Evolutionary conservation across 2,329 filamentous ascomycete genomes (phyloP), one percentile per base, ranked within the genome.

Genomic region (Colletotrichum magnum): DNA sequence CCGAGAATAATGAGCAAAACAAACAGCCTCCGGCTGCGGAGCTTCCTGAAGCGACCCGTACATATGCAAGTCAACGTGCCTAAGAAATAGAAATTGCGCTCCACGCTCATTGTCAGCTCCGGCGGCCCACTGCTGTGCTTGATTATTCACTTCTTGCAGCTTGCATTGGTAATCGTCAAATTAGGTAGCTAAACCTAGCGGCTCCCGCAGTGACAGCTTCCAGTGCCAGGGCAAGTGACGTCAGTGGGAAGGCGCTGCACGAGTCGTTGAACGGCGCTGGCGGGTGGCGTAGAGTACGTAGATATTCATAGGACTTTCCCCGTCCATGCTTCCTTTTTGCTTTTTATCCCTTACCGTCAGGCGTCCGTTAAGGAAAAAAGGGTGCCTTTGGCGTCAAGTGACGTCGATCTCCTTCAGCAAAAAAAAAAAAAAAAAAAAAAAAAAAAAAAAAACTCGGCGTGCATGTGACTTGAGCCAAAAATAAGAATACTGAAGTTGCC

Each of bases 361-460:
- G 39, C 10, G 9, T 21, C 60, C 54, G 60, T 59, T 50, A 54
- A 50, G 10, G 9, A 36, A 36, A 10, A 6, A 3, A 36, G 1
- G 32, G 7, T 54, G 64, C 60, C 60, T 54, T 32, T 21, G 57
- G 57, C 60, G 28, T 12, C 66, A 60, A 32, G 7, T 28, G 50
- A 51, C 50, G 56, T 39, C 41, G 61, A 69, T 65, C 61, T 51
- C 62, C 56, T 66, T 60, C 56, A 66, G 47, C 47, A 18, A 51
- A 18, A 18, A 18, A 18, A 18, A 18, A 18, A 18, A 18, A 18
- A 18, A 18, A 18, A 18, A 18, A 18, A 18, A 18, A 18, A 18
- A 18, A 18, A 18, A 18, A 18, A 18, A 18, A 18, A 18, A 57
- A 41, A 52, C 48, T 13, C 32, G 28, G 24, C 45, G 28, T 47